phyloP scores from a whole-genome alignment of 352 stramenopile species.

The Phytophthora syringae region DNA sequence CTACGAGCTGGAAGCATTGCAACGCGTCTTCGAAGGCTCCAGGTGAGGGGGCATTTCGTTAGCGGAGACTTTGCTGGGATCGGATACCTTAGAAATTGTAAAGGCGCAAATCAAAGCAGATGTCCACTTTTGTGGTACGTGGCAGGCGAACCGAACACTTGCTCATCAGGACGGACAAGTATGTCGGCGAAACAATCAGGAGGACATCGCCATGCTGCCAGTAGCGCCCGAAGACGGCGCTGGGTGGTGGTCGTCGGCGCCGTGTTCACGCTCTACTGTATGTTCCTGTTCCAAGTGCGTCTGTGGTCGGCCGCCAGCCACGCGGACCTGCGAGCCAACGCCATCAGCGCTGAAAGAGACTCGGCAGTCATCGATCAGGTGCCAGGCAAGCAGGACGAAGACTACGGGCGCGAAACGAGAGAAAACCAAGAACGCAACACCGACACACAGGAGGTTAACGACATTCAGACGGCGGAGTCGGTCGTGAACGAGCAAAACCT shows the following conservation, averaged over 20 bases:
- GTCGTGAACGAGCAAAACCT: slow-evolving; percentile 16
- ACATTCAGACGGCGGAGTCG: neutral
- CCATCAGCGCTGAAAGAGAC: slow-evolving; percentile 20
- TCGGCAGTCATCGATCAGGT: slow-evolving; percentile 5
- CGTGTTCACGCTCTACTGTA: slow-evolving; percentile 27
- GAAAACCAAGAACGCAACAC: neutral
- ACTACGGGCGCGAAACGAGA: slow-evolving; percentile 5
- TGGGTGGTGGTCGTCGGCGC: slow-evolving; percentile 20
- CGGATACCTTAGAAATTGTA: slow-evolving; percentile 27
- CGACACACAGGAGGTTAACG: neutral
- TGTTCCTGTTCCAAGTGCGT: slow-evolving; percentile 34
- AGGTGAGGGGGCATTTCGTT: neutral
- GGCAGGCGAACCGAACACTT: slow-evolving; percentile 20
- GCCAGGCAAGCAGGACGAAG: slow-evolving; percentile 5
- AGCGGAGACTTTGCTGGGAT: slow-evolving; percentile 14
- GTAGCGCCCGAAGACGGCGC: slow-evolving; percentile 12
- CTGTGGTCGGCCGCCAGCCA: slow-evolving; percentile 30
- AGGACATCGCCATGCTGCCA: slow-evolving; percentile 13
- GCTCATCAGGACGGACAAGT: neutral
- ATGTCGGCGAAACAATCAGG: slow-evolving; percentile 27
- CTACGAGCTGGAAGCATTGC: slow-evolving; percentile 40
- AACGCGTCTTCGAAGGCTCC: slow-evolving; percentile 34
- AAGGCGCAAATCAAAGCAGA: slow-evolving; percentile 18
- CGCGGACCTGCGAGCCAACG: slow-evolving; percentile 35
- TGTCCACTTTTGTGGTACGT: slow-evolving; percentile 6